Evolutionary conservation across 371 early-diverging fungal genomes (phyloP), one percentile per base, ranked within the genome.

Genomic region (Mycotypha africana): DNA sequence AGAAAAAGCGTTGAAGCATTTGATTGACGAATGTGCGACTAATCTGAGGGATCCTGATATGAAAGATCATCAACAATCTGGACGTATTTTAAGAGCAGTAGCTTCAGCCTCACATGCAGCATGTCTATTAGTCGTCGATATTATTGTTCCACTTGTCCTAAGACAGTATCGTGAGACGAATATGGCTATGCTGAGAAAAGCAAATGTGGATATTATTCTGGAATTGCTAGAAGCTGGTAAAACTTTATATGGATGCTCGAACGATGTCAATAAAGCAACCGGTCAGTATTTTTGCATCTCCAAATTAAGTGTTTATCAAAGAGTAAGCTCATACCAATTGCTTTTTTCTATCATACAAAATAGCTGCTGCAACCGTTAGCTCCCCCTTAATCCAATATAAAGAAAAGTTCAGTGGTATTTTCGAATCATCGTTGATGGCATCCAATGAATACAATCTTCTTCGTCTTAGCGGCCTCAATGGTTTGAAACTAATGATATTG

Each of bases 401-500:
- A 53, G 85, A 86, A 51, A 67, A 78, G 8, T 70, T 85, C 40
- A 81, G 85, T 48, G 78, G 69, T 30, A 60, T 84, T 9, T 89
- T 82, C 58, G 77, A 76, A 19, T 57, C 73, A 17, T 76, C 82
- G 0, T 48, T 82, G 23, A 56, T 65, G 20, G 65, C 75, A 1
- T 76, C 79, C 15, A 85, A 88, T 51, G 89, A 89, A 66, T 85
- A 89, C 54, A 84, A 78, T 45, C 71, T 79, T 6, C 53, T 88
- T 38, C 73, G 87, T 25, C 58, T 83, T 14, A 73, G 78, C 15
- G 86, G 87, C 4, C 54, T 88, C 9, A 75, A 74, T 39, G 89
- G 89, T 3, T 69, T 88, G 22, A 71, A 79, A 35, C 62, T 76
- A 10, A 76, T 88, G 77, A 71, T 75, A 22, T 44, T 87, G 26